Conservation (phyloP, 306 rosid species). For the Vicia sativa region DNA sequence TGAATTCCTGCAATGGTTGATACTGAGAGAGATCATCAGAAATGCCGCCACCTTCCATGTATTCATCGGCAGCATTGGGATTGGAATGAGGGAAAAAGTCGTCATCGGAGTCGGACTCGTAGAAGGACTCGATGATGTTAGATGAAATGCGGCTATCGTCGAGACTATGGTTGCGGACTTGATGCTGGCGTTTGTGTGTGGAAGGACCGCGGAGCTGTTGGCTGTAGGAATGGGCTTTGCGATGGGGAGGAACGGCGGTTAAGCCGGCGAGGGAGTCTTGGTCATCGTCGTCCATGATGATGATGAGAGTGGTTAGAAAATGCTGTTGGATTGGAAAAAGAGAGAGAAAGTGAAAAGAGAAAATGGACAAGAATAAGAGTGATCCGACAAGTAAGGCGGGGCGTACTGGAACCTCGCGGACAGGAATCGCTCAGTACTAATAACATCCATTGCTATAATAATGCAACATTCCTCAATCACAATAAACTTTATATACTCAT, state of each 20-base stretch:
- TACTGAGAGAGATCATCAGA: slow-evolving; percentile 39
- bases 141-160: slow-evolving; percentile 63
- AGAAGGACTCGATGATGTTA: slow-evolving; percentile 27
- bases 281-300: slow-evolving; percentile 67
- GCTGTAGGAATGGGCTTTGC: slow-evolving; percentile 85
- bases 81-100: slow-evolving; percentile 66
- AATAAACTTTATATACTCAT: too few species aligned
- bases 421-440: neutral
- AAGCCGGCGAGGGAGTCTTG: slow-evolving; percentile 62
- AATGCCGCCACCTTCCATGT: slow-evolving; percentile 35
- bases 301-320: neutral
- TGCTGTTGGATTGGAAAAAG: neutral
- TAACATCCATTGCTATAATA: too few species aligned
- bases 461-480: too few species aligned
- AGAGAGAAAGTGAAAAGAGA: slow-evolving; percentile 26
- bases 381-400: neutral
- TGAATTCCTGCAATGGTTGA: slow-evolving; percentile 73
- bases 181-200: slow-evolving; percentile 52
- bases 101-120: slow-evolving; percentile 60
- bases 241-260: slow-evolving; percentile 62
- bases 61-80: slow-evolving; percentile 35
- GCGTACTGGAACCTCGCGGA: neutral
- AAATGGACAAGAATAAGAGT: slow-evolving; percentile 19
- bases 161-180: slow-evolving; percentile 80
- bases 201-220: slow-evolving; percentile 69